phyloP scores from a whole-genome alignment of 768 basidiomycete species.

The Daedaleopsis nitida region DNA sequence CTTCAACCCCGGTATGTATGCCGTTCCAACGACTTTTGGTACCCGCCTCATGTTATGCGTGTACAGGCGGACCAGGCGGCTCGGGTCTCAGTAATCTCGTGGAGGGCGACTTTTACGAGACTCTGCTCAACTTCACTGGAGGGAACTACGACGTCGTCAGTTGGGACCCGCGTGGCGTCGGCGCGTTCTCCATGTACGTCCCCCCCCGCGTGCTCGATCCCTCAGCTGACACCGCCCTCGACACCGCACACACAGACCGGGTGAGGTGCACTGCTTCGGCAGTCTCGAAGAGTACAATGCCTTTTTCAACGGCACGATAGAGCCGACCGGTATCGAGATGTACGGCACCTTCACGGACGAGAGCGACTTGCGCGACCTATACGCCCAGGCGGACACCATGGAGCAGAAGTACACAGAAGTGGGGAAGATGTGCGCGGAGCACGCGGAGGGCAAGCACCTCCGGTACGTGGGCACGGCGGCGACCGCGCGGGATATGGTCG shows the following conservation, averaged over 20 bases:
- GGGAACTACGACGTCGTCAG: conserved; percentile 6
- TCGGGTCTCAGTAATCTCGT: background rate
- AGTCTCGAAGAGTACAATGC: background rate
- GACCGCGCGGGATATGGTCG: conserved; percentile 7
- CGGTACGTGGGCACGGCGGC: conserved; percentile 9
- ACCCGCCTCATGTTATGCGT: too few relatives aligned
- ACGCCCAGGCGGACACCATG: background rate
- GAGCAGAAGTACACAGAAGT: background rate
- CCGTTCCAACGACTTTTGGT: too few relatives aligned
- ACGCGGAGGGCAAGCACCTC: background rate
- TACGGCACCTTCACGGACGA: background rate
- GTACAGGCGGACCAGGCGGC: background rate
- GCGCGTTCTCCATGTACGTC: conserved; percentile 1
- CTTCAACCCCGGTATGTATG: conserved; percentile 5
- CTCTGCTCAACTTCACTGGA: background rate
- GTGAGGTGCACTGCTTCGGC: conserved; percentile 7
- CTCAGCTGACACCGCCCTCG: too few relatives aligned
- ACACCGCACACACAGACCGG: background rate
- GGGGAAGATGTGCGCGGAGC: background rate
- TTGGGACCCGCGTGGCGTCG: conserved; percentile 4
- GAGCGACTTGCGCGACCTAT: background rate
- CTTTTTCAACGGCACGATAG: background rate
- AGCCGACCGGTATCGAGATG: background rate
- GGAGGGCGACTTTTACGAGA: too few relatives aligned
- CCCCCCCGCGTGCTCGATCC: too few relatives aligned